Evolutionary conservation across 495 filamentous ascomycete species (phyloP).

Genomic region (Pseudevernia furfuracea): DNA sequence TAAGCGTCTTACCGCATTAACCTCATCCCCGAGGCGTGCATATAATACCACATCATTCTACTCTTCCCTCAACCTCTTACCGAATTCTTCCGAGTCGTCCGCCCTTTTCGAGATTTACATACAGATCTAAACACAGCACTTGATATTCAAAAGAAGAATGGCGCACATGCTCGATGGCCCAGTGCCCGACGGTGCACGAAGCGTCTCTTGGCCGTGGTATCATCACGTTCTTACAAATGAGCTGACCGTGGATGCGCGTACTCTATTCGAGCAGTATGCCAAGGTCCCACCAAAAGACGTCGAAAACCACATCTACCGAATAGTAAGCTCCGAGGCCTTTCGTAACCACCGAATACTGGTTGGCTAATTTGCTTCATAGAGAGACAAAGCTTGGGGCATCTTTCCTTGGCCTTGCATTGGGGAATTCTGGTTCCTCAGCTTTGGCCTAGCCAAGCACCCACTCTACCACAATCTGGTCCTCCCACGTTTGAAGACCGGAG

Average conservation of each 20-base stretch:
- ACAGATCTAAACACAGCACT: background rate
- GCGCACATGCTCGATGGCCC: conserved; percentile 27
- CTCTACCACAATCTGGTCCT: conserved; percentile 24
- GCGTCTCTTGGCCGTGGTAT: conserved; percentile 29
- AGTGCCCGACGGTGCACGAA: conserved; percentile 23
- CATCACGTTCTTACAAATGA: conserved; percentile 22
- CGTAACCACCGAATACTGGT: background rate
- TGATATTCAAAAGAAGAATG: background rate
- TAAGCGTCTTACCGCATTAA: background rate
- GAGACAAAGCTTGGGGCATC: conserved; percentile 28
- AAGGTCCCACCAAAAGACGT: conserved; percentile 23
- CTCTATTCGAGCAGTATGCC: conserved; percentile 28
- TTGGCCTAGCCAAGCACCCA: conserved; percentile 25
- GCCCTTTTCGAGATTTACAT: no score
- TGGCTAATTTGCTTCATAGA: conserved; percentile 6
- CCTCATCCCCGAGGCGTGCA: background rate
- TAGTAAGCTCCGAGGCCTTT: conserved; percentile 14
- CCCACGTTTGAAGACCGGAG: conserved; percentile 21
- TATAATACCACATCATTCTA: background rate
- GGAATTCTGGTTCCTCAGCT: conserved; percentile 35
- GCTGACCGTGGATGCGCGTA: conserved; percentile 21
- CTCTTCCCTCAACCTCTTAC: background rate
- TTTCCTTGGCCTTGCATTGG: conserved; percentile 38
- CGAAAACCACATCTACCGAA: conserved; percentile 25
- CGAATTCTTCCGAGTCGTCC: background rate